Percentiles rank a stretch among this genome's conserved stretches.
Evolutionary conservation across 1,284 basidiomycete genomes (phyloP).

Genomic region (Trichosporon ovoides): DNA sequence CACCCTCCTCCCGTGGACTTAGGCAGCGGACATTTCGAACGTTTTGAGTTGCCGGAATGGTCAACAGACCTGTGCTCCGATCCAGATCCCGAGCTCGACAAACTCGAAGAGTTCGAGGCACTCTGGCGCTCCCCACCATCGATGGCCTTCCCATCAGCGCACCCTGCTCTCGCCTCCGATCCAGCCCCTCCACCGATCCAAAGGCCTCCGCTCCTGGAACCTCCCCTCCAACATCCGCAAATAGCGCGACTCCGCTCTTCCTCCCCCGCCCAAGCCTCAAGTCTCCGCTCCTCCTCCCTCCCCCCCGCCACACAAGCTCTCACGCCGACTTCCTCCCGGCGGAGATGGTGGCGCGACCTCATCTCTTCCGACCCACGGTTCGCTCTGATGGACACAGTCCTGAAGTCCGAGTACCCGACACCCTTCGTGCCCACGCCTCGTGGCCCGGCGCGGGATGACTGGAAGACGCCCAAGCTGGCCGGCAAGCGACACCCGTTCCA

Average conservation of each 20-base stretch:
- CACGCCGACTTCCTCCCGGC: background rate
- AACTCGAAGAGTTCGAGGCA: constrained; percentile 25
- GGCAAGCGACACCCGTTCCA: constrained; percentile 29
- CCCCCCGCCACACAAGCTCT: background rate
- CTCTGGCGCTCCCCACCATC: constrained; percentile 19
- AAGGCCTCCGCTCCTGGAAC: too few relatives aligned
- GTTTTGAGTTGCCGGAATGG: constrained; percentile 8
- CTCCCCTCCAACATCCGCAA: too few relatives aligned
- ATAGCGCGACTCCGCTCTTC: background rate
- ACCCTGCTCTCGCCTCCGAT: background rate
- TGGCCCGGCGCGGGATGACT: constrained; percentile 12
- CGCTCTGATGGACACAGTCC: constrained; percentile 10
- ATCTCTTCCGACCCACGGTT: constrained; percentile 21
- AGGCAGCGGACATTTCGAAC: background rate
- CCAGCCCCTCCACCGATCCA: too few relatives aligned
- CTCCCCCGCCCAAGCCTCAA: background rate
- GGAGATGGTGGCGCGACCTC: constrained; percentile 25
- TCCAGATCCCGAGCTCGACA: constrained; percentile 16
- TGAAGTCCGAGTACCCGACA: constrained; percentile 7
- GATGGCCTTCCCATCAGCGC: background rate
- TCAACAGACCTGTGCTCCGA: background rate
- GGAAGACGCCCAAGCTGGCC: constrained; percentile 11
- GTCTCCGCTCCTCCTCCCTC: background rate
- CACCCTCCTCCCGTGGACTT: background rate
- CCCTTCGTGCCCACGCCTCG: background rate